Evolutionary conservation across 192 early-diverging fungal species (phyloP), one percentile per base, ranked within the genome.

Genomic region (Podila horticola): DNA sequence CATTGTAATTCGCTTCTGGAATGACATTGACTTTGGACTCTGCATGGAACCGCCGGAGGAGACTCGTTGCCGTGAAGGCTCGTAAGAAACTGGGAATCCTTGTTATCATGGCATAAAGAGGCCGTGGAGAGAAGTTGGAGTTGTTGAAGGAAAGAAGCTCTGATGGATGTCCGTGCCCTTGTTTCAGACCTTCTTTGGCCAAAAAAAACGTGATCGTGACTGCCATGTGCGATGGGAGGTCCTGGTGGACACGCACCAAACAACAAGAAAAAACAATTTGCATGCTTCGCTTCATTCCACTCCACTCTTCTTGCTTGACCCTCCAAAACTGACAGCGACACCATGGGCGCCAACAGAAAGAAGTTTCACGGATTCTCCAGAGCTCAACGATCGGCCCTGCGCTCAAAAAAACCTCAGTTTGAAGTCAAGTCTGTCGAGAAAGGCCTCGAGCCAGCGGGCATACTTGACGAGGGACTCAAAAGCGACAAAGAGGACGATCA

Each of bases 1-100:
- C 82, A 11, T 66, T 81, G 88, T 69, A 81, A 51, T 73, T 59
- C 9, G 74, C 29, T 13, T 61, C 41, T 17, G 41, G 41, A 45
- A 45, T 45, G 41, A 45, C 41, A 45, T 45, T 45, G 41, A 45
- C 41, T 45, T 45, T 45, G 41, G 41, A 15, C 41, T 45, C 41
- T 15, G 41, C 41, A 45, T 45, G 41, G 41, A 45, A 45, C 41
- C 41, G 0, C 3, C 41, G 12, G 4, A 13, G 41, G 41, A 45
- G 41, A 12, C 41, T 45, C 12, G 12, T 17, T 45, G 41, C 15
- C 11, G 41, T 45, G 41, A 13, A 45, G 41, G 41, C 41, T 12
- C 41, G 41, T 45, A 17, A 45, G 15, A 45, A 17, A 3, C 41
- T 12, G 13, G 12, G 41, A 0, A 45, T 17, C 41, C 41, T 15